Evolutionary conservation across 352 stramenopile genomes (phyloP), one percentile per base, ranked within the genome.

Genomic region (Pythium apleroticum): DNA sequence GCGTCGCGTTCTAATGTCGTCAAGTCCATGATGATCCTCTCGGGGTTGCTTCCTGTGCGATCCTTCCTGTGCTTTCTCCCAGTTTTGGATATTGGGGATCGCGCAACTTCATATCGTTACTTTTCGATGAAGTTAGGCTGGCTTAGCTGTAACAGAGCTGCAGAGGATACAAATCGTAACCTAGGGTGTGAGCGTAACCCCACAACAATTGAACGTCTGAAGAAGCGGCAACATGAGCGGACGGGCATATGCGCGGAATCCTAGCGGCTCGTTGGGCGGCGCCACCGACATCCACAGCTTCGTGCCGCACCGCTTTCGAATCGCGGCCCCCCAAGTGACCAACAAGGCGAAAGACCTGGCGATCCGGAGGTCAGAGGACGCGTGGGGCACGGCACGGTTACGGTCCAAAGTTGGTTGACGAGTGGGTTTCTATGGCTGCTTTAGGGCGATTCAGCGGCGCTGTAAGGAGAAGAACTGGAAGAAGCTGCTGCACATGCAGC

Each of bases 391-490:
- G n/a, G 3, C 9, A 11, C 30, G 15, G 5, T 37, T 12, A 56
- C 9, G 39, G 54, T 48, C n/a, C 20, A 30, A 4, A 22, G 12
- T 56, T 50, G 14, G 17, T n/a, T 37, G 9, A 30, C 10, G 33
- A 4, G 22, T 6, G 27, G 12, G 1, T 30, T n/a, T 31, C 5
- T 19, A 3, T 31, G 45, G n/a, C 20, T 31, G 4, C 4, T 31
- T 52, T 20, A 91, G 83, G 55, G 79, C 69, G 17, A 91, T 91
- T 35, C 80, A 80, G 22, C 64, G 77, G 28, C 80, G 76, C 41
- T 90, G 80, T 54, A 85, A 77, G 72, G 80, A 91, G 65, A 91
- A 91, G 53, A 92, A 92, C 74, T 92, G 84, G 84, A 80, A 81
- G 59, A 92, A 92, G 60, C 68, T 92, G 66, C 75, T 92, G 49